phyloP scores from a whole-genome alignment of 768 basidiomycete genomes.

The Strobilomyces echinocephalus region DNA sequence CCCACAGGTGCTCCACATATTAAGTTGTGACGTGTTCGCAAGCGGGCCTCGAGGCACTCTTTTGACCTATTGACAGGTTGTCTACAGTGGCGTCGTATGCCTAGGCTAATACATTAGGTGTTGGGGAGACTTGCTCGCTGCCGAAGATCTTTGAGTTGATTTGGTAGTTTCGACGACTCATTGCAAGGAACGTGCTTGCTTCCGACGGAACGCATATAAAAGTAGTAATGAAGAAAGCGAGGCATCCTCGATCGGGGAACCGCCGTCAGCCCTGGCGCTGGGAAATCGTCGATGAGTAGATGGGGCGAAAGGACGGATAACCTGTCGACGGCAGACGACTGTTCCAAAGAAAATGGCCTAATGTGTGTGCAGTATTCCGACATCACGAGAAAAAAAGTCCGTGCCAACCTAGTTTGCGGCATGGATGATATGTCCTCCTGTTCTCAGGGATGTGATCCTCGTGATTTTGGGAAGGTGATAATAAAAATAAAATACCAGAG shows the following conservation, averaged over 20 bases:
- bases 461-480: constrained; percentile 16
- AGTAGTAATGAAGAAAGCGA: not conserved
- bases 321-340: not conserved
- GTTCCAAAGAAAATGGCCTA: not conserved
- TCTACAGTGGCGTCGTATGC: not conserved
- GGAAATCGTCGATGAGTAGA: not conserved
- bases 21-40: not conserved
- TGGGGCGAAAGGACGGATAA: not conserved
- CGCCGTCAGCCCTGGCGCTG: not conserved
- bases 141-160: not conserved
- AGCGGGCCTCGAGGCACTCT: not conserved
- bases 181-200: not conserved
- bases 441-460: constrained; percentile 5
- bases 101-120: not conserved
- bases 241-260: not conserved
- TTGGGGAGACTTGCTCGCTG: not conserved
- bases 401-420: not conserved
- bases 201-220: constrained; percentile 1
- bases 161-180: not conserved
- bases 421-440: not conserved
- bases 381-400: not conserved
- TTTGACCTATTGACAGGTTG: not conserved
- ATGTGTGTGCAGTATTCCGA: constrained; percentile 9
- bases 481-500: not conserved
- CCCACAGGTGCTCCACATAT: not conserved